Percentiles rank a stretch among this genome's conserved stretches.
Conservation (phyloP, 1,139 yeast species). For the Kurtzmaniella quercitrusa region DNA sequence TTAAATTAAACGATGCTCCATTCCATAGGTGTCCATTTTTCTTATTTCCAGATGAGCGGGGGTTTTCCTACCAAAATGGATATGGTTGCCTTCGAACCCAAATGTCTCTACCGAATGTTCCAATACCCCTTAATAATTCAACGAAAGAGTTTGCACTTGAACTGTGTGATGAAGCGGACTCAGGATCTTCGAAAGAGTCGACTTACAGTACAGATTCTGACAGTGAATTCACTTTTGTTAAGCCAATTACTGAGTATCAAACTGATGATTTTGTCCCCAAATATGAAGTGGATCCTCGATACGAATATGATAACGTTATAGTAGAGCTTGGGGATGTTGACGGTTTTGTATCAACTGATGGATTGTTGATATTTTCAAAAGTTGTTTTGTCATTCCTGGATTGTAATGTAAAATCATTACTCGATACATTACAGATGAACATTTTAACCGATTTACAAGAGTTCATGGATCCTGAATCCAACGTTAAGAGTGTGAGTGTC, state of each 20-base stretch:
- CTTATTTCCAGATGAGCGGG: constrained; percentile 46
- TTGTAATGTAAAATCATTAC: constrained; percentile 40
- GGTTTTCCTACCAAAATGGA: constrained; percentile 40
- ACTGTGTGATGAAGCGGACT: constrained; percentile 2
- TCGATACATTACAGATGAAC: constrained; percentile 66
- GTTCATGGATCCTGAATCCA: constrained; percentile 31
- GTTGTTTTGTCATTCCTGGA: constrained; percentile 30
- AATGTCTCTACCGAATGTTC: constrained; percentile 59
- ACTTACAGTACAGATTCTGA: background rate
- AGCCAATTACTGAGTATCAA: constrained; percentile 35
- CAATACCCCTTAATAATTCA: constrained; percentile 50
- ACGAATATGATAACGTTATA: constrained; percentile 53
- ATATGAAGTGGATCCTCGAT: constrained; percentile 34
- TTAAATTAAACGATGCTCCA: constrained; percentile 73
- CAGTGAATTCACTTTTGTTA: constrained; percentile 8
- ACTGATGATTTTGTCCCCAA: constrained; percentile 44
- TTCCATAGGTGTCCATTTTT: constrained; percentile 76
- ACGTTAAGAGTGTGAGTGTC: constrained; percentile 44
- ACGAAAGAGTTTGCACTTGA: constrained; percentile 2
- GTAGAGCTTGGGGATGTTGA: constrained; percentile 47
- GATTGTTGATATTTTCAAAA: constrained; percentile 25
- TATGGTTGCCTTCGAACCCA: constrained; percentile 58
- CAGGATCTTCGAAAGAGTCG: constrained; percentile 3
- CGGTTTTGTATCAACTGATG: constrained; percentile 33
- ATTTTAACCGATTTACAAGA: constrained; percentile 43